Percentiles rank a stretch among this genome's conserved stretches.
These are phyloP conservation scores for Hypoxylon sp. DNA, from an alignment of 2,329 filamentous ascomycete genomes.

Conservation along the genomic window DNA sequence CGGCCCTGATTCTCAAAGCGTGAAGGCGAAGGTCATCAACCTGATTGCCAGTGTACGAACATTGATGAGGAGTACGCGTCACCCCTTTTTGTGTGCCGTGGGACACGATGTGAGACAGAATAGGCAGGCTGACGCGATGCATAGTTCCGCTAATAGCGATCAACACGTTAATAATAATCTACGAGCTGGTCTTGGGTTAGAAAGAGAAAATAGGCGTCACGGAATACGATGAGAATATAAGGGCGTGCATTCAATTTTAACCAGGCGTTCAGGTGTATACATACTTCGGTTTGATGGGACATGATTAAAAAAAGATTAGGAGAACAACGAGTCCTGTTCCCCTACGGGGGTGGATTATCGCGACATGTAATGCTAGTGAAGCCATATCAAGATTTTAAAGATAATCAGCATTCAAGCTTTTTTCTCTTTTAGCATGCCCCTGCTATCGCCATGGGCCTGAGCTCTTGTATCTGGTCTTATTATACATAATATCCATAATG, in stretches of 20 bases:
- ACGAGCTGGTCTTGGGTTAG: conserved; percentile 82
- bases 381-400: conserved; percentile 10
- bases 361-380: conserved; percentile 3
- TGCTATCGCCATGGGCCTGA: conserved; percentile 1
- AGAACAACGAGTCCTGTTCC: neutral
- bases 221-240: conserved; percentile 32
- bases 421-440: conserved; percentile 13
- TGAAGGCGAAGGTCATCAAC: conserved; percentile 90
- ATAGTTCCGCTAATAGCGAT: conserved; percentile 87
- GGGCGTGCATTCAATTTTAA: conserved; percentile 35
- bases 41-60: conserved; percentile 92
- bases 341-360: conserved; percentile 17
- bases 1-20: conserved; percentile 76
- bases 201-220: conserved; percentile 1
- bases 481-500: conserved; percentile 35
- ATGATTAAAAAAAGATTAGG: conserved; percentile 22
- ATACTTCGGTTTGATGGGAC: conserved; percentile 27
- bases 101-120: neutral
- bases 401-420: conserved; percentile 24
- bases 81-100: conserved; percentile 8
- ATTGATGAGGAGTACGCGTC: conserved; percentile 87
- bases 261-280: conserved; percentile 42
- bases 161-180: conserved; percentile 86
- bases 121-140: conserved; percentile 19
- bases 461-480: conserved; percentile 27